Conservation (phyloP, 2,329 filamentous ascomycete genomes). For the Ilyonectria destructans region DNA sequence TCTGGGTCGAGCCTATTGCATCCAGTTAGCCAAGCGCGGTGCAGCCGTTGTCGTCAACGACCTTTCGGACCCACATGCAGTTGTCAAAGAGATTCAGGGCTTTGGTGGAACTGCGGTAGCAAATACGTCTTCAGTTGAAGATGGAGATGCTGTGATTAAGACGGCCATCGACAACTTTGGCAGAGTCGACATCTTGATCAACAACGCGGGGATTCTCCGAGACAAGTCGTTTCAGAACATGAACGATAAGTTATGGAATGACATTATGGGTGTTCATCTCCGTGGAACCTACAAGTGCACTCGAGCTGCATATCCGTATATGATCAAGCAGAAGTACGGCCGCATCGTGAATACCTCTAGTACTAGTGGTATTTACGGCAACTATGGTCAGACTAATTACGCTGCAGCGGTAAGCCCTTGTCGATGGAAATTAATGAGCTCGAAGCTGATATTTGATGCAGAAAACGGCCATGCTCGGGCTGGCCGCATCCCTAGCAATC, state of each 20-base stretch:
- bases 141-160: constrained; percentile 93
- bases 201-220: constrained; percentile 97
- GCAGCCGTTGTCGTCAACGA: constrained; percentile 95
- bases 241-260: constrained; percentile 93
- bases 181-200: constrained; percentile 94
- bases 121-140: constrained; percentile 88
- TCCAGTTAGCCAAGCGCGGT: constrained; percentile 88
- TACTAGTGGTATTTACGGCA: constrained; percentile 97
- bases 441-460: constrained; percentile 52
- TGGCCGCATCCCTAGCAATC: constrained; percentile 91
- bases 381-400: constrained; percentile 99
- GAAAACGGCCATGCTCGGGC: constrained; percentile 94
- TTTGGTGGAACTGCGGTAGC: constrained; percentile 86
- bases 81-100: constrained; percentile 93
- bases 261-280: constrained; percentile 92
- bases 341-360: constrained; percentile 97
- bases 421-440: too few species aligned
- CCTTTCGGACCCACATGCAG: constrained; percentile 87
- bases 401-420: constrained; percentile 78
- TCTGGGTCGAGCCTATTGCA: constrained; percentile 90
- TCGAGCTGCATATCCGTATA: constrained; percentile 97
- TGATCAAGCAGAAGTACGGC: constrained; percentile 99
- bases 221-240: constrained; percentile 99
- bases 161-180: constrained; percentile 93
- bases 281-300: constrained; percentile 96